Conservation (phyloP, 2,329 filamentous ascomycete genomes). For the Talaromyces piceae region DNA sequence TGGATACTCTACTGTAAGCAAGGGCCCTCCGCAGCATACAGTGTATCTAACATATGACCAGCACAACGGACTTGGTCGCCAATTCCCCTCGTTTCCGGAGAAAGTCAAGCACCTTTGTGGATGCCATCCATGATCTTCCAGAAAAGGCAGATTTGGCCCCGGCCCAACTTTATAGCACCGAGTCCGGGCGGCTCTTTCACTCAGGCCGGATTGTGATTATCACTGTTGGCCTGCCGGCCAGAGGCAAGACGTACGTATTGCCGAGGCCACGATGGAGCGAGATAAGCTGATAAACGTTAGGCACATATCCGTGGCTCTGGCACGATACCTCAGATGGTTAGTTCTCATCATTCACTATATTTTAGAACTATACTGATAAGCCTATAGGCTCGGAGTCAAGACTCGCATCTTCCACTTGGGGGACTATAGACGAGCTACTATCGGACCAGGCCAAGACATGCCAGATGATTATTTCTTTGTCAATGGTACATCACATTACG, state of each 20-base stretch:
- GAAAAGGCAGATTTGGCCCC: conserved; percentile 81
- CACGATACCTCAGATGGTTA: conserved; percentile 84
- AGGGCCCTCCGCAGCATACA: conserved; percentile 8
- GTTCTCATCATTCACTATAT: conserved; percentile 16
- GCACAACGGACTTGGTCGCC: conserved; percentile 84
- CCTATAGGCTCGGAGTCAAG: conserved; percentile 81
- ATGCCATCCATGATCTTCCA: conserved; percentile 90
- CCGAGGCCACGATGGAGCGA: conserved; percentile 1
- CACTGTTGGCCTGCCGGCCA: conserved; percentile 88
- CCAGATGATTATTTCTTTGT: conserved; percentile 98
- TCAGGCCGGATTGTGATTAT: conserved; percentile 95
- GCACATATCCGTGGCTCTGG: conserved; percentile 91
- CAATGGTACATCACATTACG: conserved; percentile 49
- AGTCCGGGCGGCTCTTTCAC: conserved; percentile 94
- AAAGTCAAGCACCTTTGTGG: conserved; percentile 91
- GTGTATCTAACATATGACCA: conserved; percentile 32
- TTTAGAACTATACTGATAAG: neutral
- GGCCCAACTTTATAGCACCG: conserved; percentile 95
- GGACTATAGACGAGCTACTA: conserved; percentile 87
- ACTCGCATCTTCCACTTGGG: conserved; percentile 96
- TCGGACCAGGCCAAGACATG: conserved; percentile 74
- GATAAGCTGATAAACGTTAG: conserved; percentile 34
- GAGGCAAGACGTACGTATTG: conserved; percentile 75
- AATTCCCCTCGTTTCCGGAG: conserved; percentile 85
- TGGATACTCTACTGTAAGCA: conserved; percentile 45